Percentiles rank a stretch among this genome's conserved stretches.
Conservation (phyloP, 2,329 filamentous ascomycete genomes). For the Apiospora phragmitis region DNA sequence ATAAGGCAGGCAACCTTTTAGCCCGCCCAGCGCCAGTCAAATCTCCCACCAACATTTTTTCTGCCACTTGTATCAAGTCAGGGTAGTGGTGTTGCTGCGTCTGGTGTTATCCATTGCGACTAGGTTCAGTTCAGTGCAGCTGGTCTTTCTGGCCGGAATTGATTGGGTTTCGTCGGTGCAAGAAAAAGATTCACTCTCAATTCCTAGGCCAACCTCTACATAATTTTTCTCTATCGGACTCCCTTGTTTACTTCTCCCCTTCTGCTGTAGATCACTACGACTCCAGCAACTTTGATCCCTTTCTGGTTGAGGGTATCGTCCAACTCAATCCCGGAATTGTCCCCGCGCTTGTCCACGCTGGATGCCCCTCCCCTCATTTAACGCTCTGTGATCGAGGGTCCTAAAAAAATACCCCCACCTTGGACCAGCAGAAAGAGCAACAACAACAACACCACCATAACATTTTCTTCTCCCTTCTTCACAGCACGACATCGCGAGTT, state of each 20-base stretch:
- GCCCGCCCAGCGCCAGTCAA: conserved; percentile 8
- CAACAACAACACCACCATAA: neutral
- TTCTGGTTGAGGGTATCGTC: neutral
- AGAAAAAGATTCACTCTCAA: conserved; percentile 1
- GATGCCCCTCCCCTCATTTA: conserved; percentile 7
- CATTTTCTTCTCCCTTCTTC: neutral
- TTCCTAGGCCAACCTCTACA: neutral
- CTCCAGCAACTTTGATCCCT: neutral
- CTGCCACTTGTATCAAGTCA: conserved; percentile 1
- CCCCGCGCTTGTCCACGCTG: conserved; percentile 1
- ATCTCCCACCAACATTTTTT: conserved; percentile 11
- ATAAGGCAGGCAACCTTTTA: conserved; percentile 2
- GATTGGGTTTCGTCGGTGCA: neutral
- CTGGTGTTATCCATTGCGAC: neutral
- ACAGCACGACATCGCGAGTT: conserved; percentile 8
- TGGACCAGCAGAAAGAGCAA: neutral
- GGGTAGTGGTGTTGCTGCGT: neutral
- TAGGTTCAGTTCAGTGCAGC: neutral
- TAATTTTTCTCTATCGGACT: neutral
- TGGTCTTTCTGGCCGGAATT: neutral
- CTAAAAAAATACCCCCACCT: conserved; percentile 10
- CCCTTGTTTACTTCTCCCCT: neutral
- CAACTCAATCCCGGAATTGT: neutral
- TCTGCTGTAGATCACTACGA: neutral
- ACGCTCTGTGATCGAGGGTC: conserved; percentile 6